A percentile compares a stretch with the other conserved stretches of the same genome.
phyloP scores from a whole-genome alignment of 371 early-diverging fungal genomes.

The Mortierella sp. region DNA sequence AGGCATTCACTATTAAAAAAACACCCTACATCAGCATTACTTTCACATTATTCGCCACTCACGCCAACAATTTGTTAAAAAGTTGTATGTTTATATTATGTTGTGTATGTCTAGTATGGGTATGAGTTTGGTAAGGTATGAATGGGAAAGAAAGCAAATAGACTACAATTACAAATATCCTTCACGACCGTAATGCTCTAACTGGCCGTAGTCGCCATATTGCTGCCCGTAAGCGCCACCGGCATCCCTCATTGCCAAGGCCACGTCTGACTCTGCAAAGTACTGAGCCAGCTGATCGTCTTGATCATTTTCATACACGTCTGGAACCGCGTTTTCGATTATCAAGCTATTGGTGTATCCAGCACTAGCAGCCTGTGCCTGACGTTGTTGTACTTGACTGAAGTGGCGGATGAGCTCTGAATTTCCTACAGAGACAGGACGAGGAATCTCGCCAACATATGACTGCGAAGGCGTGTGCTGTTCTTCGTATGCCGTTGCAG shows the following conservation, averaged over 20 bases:
- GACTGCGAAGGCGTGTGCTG: constrained; percentile 17
- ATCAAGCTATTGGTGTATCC: not conserved
- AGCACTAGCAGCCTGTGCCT: constrained; percentile 26
- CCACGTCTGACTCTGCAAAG: constrained; percentile 51
- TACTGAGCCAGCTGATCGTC: constrained; percentile 50
- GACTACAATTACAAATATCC: constrained; percentile 24
- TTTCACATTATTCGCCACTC: not conserved
- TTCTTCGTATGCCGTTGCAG: constrained; percentile 24
- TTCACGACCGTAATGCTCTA: constrained; percentile 27
- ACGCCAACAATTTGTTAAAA: no score
- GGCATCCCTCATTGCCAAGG: constrained; percentile 18
- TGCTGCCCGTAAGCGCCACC: constrained; percentile 19
- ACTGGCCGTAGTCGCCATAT: constrained; percentile 11
- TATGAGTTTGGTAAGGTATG: constrained; percentile 1
- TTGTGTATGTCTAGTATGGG: no score
- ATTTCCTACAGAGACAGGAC: constrained; percentile 41
- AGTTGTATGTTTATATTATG: not conserved
- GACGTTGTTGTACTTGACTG: constrained; percentile 48
- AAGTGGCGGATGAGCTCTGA: constrained; percentile 51
- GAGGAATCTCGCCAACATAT: constrained; percentile 26
- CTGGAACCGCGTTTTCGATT: constrained; percentile 17
- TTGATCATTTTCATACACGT: constrained; percentile 50
- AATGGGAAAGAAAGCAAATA: not conserved
- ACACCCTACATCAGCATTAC: constrained; percentile 1
- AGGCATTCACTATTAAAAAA: constrained; percentile 1